A percentile compares a stretch with the other conserved stretches of the same genome.
phyloP scores from a whole-genome alignment of 148 eudicot species.

The Amaranthus cruentus region DNA sequence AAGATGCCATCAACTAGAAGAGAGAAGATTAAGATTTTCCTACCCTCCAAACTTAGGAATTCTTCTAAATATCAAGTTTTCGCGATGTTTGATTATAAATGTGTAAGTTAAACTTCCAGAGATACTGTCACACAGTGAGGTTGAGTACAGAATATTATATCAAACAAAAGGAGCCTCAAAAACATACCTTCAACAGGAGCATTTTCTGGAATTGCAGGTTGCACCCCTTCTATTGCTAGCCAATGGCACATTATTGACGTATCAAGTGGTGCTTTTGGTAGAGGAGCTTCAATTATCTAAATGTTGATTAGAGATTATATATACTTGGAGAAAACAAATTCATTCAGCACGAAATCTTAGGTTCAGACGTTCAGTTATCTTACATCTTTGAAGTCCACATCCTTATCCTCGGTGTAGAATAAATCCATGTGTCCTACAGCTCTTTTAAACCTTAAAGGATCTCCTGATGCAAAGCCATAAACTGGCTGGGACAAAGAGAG shows the following conservation, averaged over 20 bases:
- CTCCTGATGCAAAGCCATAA: slow-evolving; percentile 70
- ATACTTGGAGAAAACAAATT: slow-evolving; percentile 1
- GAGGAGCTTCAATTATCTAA: slow-evolving; percentile 78
- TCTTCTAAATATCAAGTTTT: background rate
- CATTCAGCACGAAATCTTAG: background rate
- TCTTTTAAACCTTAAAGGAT: slow-evolving; percentile 63
- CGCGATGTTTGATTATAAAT: background rate
- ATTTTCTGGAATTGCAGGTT: slow-evolving; percentile 78
- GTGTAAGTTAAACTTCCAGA: background rate
- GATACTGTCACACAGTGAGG: background rate
- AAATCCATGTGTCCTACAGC: slow-evolving; percentile 70
- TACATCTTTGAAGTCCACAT: slow-evolving; percentile 74
- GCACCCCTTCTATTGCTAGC: slow-evolving; percentile 80
- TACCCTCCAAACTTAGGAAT: background rate
- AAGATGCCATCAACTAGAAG: background rate
- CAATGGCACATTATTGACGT: slow-evolving; percentile 66
- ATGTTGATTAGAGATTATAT: slow-evolving; percentile 1
- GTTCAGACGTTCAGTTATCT: slow-evolving; percentile 14
- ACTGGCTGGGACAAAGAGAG: slow-evolving; percentile 47
- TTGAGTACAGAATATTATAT: background rate
- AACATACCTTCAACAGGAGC: slow-evolving; percentile 60
- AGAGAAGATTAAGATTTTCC: background rate
- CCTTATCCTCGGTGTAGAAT: slow-evolving; percentile 66
- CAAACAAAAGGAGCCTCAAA: slow-evolving; percentile 4
- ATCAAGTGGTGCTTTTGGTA: slow-evolving; percentile 78